Evolutionary conservation across 441 rosid species (phyloP).

Genomic region (Populus hybrid): DNA sequence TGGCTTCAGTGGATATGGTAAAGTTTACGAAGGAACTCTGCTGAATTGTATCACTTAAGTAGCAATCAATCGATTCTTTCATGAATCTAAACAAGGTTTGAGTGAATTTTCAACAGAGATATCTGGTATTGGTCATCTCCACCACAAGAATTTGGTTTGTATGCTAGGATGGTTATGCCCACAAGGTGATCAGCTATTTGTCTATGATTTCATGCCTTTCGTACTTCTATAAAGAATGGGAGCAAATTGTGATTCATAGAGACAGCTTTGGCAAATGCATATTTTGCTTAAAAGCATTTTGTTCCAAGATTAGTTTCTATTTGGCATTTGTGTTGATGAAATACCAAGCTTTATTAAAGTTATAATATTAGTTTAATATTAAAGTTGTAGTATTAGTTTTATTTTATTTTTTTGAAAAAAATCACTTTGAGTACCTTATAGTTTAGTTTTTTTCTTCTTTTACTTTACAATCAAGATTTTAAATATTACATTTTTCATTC

Average conservation of each 20-base stretch:
- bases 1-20: conserved; percentile 72
- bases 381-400: too few relatives aligned
- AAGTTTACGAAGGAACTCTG: conserved; percentile 63
- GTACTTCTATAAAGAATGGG: conserved; percentile 67
- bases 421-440: too few relatives aligned
- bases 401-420: too few relatives aligned
- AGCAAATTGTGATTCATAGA: conserved; percentile 59
- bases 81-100: conserved; percentile 74
- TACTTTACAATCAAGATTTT: too few relatives aligned
- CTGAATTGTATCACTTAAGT: conserved; percentile 40
- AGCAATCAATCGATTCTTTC: conserved; percentile 67
- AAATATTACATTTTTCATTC: too few relatives aligned
- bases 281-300: too few relatives aligned
- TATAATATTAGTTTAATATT: too few relatives aligned
- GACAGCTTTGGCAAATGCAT: conserved; percentile 19
- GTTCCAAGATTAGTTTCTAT: too few relatives aligned
- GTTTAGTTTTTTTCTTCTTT: too few relatives aligned
- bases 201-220: conserved; percentile 68
- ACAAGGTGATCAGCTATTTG: conserved; percentile 56
- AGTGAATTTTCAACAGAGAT: conserved; percentile 72
- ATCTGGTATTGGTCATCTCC: conserved; percentile 65
- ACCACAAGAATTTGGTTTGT: conserved; percentile 70
- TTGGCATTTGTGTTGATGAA: too few relatives aligned
- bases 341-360: too few relatives aligned
- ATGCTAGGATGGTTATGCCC: conserved; percentile 75